Base-by-base conservation (phyloP, 2,329 filamentous ascomycete species). In the Xylariaceae sp. region DNA sequence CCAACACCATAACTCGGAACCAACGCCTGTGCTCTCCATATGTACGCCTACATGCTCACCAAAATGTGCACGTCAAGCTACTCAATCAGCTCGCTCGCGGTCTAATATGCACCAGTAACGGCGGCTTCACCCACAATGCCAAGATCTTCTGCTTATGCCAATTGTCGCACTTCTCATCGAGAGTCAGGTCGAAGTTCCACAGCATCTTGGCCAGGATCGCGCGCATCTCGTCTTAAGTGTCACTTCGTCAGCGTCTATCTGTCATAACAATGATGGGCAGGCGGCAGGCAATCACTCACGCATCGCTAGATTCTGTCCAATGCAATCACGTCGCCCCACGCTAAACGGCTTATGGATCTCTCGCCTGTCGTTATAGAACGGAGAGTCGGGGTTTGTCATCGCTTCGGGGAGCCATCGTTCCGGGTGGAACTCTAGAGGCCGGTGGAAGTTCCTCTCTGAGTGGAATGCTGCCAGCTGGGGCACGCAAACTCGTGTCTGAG, bases 81-180 rank as follows among this genome's bases (percentile, higher is more conserved):
- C 6, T 10, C 10, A 5, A 5, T 53, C 18, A 56, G 19, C 16
- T 21, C 9, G 16, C 40, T 49, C 54, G 50, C 36, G 47, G 30
- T 30, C 52, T 56, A 15, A 58, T 53, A 22, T 55, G 45, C 16
- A 66, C 63, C 36, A 59, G 26, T 10, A 66, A 48, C 8, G 64
- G 63, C 5, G 63, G 64, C 49, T 66, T 66, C 32, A 64, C 64
- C 63, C 63, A 65, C 6, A 64, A 51, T 2, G 53, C 50, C 19
- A 60, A 57, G 19, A 66, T 66, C 47, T 51, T 59, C 53, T 66
- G 64, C 5, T 62, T 29, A 44, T 65, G 47, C 64, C 64, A 65
- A 19, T 56, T 45, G n/a, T 40, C 48, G 39, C 51, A 63, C 18
- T 56, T 60, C 37, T 53, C 47, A 45, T 64, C 63, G 9, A 65